These are phyloP conservation scores for Penstemon barbatus DNA, from an alignment of 257 asterid species.

Conservation along the genomic window DNA sequence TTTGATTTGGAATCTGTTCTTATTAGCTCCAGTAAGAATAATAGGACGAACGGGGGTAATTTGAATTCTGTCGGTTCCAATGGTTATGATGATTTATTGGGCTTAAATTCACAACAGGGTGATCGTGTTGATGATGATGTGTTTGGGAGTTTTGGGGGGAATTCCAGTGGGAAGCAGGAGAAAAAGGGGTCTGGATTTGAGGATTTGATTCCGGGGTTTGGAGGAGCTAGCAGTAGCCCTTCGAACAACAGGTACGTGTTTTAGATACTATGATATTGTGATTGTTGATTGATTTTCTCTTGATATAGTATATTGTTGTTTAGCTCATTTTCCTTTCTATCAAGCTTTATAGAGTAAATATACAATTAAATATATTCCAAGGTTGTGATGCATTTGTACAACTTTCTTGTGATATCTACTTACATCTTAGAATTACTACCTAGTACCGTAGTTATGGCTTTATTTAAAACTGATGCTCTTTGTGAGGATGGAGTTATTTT, in stretches of 20 bases:
- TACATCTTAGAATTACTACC: too few relatives aligned
- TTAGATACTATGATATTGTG: constrained; percentile 1
- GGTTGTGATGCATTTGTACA: too few relatives aligned
- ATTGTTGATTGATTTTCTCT: neutral
- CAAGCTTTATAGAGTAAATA: too few relatives aligned
- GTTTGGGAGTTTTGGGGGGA: constrained; percentile 35
- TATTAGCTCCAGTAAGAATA: constrained; percentile 2
- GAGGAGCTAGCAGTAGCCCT: constrained; percentile 17
- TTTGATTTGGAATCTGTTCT: constrained; percentile 41
- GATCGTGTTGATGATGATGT: constrained; percentile 38
- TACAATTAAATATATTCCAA: too few relatives aligned
- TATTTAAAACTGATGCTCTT: too few relatives aligned
- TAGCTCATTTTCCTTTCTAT: too few relatives aligned
- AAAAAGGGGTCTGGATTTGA: constrained; percentile 28
- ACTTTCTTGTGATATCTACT: too few relatives aligned
- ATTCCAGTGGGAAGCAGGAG: constrained; percentile 16
- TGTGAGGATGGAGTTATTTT: too few relatives aligned
- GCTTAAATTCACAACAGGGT: constrained; percentile 22
- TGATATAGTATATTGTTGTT: too few relatives aligned
- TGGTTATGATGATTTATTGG: constrained; percentile 34
- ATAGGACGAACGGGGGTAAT: constrained; percentile 9
- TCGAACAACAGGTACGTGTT: constrained; percentile 28
- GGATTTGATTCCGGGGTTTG: constrained; percentile 50
- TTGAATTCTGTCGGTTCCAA: constrained; percentile 3
- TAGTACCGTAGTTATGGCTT: too few relatives aligned